These are phyloP conservation scores for Corchorus capsularis DNA, from an alignment of 345 rosid genomes.

Conservation along the genomic window DNA sequence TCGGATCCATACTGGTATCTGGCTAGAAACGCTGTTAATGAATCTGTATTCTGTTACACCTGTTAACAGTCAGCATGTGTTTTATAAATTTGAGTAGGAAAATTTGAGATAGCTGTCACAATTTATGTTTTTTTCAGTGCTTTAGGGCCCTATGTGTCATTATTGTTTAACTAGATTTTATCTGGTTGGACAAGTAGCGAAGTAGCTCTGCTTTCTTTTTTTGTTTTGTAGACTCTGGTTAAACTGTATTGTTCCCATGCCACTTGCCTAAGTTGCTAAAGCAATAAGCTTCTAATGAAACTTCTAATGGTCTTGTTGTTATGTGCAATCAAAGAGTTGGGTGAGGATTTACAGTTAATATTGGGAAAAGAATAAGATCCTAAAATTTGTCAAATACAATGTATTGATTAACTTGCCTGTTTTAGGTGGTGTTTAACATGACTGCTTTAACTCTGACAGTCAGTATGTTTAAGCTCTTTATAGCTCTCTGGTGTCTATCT, in stretches of 20 bases:
- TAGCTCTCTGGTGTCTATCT: neutral
- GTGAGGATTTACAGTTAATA: neutral
- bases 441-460: slow-evolving; percentile 15
- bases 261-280: neutral
- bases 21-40: neutral
- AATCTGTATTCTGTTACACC: neutral
- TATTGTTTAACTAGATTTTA: slow-evolving; percentile 5
- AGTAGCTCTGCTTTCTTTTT: neutral
- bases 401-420: neutral
- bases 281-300: neutral
- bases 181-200: neutral
- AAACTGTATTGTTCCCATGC: neutral
- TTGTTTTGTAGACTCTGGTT: neutral
- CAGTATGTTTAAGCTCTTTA: neutral
- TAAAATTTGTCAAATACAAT: neutral
- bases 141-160: neutral
- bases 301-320: neutral
- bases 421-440: neutral
- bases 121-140: neutral
- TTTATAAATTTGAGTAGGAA: neutral
- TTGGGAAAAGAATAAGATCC: neutral
- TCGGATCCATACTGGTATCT: neutral
- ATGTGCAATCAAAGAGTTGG: neutral
- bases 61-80: neutral
- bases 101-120: neutral